phyloP scores from a whole-genome alignment of 1,284 basidiomycete genomes.

The Cryptococcus depauperatus region DNA sequence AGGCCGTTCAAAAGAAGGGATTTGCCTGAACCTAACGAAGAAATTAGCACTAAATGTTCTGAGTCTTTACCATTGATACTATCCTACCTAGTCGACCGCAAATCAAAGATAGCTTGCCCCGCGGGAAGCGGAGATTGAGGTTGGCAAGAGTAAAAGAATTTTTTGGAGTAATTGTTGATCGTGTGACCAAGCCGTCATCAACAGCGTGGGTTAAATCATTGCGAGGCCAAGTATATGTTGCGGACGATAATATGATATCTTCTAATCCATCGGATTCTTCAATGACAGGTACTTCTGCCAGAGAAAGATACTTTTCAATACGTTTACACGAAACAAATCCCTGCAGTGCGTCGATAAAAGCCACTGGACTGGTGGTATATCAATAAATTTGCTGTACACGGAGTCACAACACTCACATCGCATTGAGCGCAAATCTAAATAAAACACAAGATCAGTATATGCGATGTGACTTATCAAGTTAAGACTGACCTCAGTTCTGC shows the following conservation, averaged over 20 bases:
- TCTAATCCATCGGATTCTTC: constrained; percentile 50
- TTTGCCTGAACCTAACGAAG: constrained; percentile 74
- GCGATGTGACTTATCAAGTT: neutral
- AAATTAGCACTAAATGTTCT: neutral
- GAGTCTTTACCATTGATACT: neutral
- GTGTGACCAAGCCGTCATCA: neutral
- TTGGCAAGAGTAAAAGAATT: constrained; percentile 75
- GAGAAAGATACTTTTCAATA: constrained; percentile 78
- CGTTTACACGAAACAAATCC: constrained; percentile 75
- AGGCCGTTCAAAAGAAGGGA: constrained; percentile 69
- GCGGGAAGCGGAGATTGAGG: constrained; percentile 67
- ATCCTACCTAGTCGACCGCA: constrained; percentile 54
- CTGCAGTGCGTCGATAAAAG: constrained; percentile 76
- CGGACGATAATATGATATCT: constrained; percentile 64
- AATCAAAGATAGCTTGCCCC: constrained; percentile 66
- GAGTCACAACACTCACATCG: constrained; percentile 35
- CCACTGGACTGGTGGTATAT: constrained; percentile 54
- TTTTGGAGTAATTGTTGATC: constrained; percentile 62
- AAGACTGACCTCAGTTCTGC: constrained; percentile 57
- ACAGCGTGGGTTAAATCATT: constrained; percentile 45
- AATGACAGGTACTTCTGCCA: constrained; percentile 60
- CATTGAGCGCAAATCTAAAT: constrained; percentile 53
- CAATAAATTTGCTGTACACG: neutral
- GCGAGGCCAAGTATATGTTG: constrained; percentile 83
- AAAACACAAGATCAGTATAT: neutral